A percentile compares a stretch with the other conserved stretches of the same genome.
phyloP scores from a whole-genome alignment of 2,329 filamentous ascomycete genomes.

The Elsinoe ampelina region DNA sequence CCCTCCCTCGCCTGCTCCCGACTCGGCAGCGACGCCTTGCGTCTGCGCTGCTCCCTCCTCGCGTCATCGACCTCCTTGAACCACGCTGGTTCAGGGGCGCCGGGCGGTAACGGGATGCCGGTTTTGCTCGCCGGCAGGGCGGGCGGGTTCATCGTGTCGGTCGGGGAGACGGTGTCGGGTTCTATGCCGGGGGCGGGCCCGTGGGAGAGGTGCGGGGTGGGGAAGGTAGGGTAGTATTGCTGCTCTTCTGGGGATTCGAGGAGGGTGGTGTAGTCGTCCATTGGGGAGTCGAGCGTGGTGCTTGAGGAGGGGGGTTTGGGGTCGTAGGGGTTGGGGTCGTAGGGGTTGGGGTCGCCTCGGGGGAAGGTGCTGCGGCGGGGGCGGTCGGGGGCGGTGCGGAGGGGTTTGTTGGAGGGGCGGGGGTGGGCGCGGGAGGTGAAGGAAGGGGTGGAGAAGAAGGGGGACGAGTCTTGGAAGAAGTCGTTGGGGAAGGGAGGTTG shows the following conservation, averaged over 20 bases:
- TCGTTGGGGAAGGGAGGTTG: constrained; percentile 59
- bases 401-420: constrained; percentile 64
- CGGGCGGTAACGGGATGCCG: too few relatives aligned
- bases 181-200: constrained; percentile 11
- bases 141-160: constrained; percentile 39
- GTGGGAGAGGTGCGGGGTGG: constrained; percentile 15
- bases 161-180: constrained; percentile 20
- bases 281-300: constrained; percentile 30
- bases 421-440: constrained; percentile 37
- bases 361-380: constrained; percentile 86
- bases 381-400: constrained; percentile 57
- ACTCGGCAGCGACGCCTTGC: constrained; percentile 36
- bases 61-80: too few relatives aligned
- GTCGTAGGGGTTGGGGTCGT: constrained; percentile 36
- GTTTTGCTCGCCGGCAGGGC: constrained; percentile 30
- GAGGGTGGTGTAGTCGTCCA: constrained; percentile 27
- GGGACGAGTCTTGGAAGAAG: constrained; percentile 44
- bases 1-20: constrained; percentile 80
- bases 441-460: constrained; percentile 52
- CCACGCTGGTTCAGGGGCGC: too few relatives aligned
- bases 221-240: constrained; percentile 25
- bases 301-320: constrained; percentile 40
- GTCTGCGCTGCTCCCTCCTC: too few relatives aligned
- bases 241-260: constrained; percentile 35
- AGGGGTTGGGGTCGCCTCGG: constrained; percentile 53